Base-by-base conservation (phyloP, 2,329 filamentous ascomycete species). In the Parastagonospora avenae region DNA sequence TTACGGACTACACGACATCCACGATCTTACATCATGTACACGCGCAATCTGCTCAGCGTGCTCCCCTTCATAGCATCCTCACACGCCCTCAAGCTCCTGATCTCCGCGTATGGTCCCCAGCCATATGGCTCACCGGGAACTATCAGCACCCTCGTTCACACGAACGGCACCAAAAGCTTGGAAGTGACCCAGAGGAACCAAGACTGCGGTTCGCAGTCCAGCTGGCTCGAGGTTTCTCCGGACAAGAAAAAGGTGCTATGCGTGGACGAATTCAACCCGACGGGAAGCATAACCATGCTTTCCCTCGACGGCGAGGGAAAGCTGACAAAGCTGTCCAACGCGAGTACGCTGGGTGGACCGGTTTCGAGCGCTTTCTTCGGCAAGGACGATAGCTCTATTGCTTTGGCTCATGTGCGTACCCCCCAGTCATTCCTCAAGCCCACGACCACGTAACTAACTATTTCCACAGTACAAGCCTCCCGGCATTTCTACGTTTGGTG, bases 201-300 rank as follows among this genome's bases (percentile, higher is more conserved):
- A 4, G 72, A 74, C 30, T 87, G 85, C 68, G 81, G 77, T 8
- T 70, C 75, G 2, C 81, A 79, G 52, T 82, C 85, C 4, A 81
- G 83, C 9, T 89, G 85, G 85, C 73, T 88, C 49, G 82, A 82
- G 15, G 76, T 85, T 15, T 81, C 85, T 63, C 68, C 76, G 50
- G 63, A 73, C 39, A 76, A 79, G 53, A 74, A 75, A 16, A 68
- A 78, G 10, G 73, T 89, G 9, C 85, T 83, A 72, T 88, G 85
- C 70, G 61, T 83, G 38, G 80, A 89, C 58, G 86, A 89, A 74
- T 82, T 79, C 16, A 63, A 64, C 4, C 64, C 72, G 66, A 77
- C 82, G 54, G 83, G 82, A 43, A 76, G 78, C 1, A 68, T 88
- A 50, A 56, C 60, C 43, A 57, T 62, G 2, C 52, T 64, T 14